Conservation (phyloP, 352 stramenopile species). For the Peronosclerospora sorghi region DNA sequence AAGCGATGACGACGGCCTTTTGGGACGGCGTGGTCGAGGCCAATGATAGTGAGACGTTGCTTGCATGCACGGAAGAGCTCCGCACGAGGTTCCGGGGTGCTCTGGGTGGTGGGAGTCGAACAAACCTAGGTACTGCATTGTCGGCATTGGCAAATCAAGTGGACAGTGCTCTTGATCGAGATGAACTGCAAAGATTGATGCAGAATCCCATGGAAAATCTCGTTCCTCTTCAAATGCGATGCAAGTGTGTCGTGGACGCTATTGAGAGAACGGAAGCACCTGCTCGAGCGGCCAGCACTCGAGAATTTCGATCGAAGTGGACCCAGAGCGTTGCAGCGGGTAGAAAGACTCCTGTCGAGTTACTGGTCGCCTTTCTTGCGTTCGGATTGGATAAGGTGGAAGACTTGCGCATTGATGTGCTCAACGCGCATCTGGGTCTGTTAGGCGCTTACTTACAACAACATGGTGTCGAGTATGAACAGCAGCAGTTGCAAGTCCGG, state of each 20-base stretch:
- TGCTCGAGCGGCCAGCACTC: conserved; percentile 33
- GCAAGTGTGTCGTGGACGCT: conserved; percentile 29
- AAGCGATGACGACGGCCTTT: conserved; percentile 52
- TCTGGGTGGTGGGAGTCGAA: conserved; percentile 14
- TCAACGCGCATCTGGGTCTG: conserved; percentile 48
- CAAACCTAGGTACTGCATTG: conserved; percentile 9
- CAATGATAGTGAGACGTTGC: conserved; percentile 36
- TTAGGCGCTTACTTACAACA: conserved; percentile 43
- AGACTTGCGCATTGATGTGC: conserved; percentile 42
- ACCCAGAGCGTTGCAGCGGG: conserved; percentile 15
- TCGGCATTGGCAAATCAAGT: conserved; percentile 29
- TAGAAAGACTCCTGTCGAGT: conserved; percentile 9
- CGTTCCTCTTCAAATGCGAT: conserved; percentile 25
- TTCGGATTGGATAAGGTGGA: conserved; percentile 61
- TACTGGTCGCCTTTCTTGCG: conserved; percentile 53
- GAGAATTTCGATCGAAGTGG: conserved; percentile 25
- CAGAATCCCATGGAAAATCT: conserved; percentile 20
- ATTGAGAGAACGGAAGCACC: conserved; percentile 45
- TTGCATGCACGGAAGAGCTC: conserved; percentile 44
- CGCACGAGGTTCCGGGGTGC: conserved; percentile 28
- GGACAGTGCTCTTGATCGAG: conserved; percentile 21
- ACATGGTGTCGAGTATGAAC: conserved; percentile 54
- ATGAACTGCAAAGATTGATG: conserved; percentile 27
- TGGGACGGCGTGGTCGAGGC: conserved; percentile 47
- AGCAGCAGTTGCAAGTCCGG: conserved; percentile 34